Conservation (phyloP, 331 rosid species). For the Malus hybrid region DNA sequence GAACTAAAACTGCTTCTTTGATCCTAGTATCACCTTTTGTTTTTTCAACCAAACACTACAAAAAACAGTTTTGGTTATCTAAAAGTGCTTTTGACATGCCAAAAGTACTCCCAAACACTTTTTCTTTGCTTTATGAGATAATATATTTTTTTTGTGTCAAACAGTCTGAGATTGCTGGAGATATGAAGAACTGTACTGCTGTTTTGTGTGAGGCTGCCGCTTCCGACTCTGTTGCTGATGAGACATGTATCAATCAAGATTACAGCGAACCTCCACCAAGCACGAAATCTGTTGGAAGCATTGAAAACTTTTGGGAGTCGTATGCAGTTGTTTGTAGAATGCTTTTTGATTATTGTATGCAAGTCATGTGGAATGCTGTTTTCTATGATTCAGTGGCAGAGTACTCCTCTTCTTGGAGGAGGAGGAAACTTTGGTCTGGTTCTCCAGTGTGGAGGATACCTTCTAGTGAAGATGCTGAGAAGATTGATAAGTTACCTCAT, state of each 20-base stretch:
- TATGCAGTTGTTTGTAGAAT: slow-evolving; percentile 56
- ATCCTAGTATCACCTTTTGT: neutral
- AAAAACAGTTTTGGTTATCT: neutral
- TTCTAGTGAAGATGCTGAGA: slow-evolving; percentile 25
- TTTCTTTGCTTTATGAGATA: slow-evolving; percentile 15
- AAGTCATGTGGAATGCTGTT: slow-evolving; percentile 89
- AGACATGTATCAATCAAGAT: slow-evolving; percentile 19
- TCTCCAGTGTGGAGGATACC: slow-evolving; percentile 22
- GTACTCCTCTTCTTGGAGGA: slow-evolving; percentile 57
- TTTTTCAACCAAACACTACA: neutral
- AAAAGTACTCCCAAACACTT: neutral
- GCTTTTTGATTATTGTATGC: slow-evolving; percentile 60
- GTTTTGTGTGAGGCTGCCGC: slow-evolving; percentile 27
- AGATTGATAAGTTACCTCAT: slow-evolving; percentile 22
- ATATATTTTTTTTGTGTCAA: slow-evolving; percentile 17
- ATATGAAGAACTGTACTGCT: slow-evolving; percentile 28
- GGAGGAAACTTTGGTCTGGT: slow-evolving; percentile 60
- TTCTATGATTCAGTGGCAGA: slow-evolving; percentile 63
- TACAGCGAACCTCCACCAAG: slow-evolving; percentile 17
- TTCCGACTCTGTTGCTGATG: slow-evolving; percentile 18
- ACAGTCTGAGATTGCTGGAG: slow-evolving; percentile 41
- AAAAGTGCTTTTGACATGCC: neutral
- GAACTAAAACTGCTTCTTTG: neutral
- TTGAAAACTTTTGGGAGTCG: slow-evolving; percentile 70
- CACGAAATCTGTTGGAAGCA: slow-evolving; percentile 60